Base-by-base conservation (phyloP, 2,329 filamentous ascomycete species). In the Rutstroemia sydowiana region DNA sequence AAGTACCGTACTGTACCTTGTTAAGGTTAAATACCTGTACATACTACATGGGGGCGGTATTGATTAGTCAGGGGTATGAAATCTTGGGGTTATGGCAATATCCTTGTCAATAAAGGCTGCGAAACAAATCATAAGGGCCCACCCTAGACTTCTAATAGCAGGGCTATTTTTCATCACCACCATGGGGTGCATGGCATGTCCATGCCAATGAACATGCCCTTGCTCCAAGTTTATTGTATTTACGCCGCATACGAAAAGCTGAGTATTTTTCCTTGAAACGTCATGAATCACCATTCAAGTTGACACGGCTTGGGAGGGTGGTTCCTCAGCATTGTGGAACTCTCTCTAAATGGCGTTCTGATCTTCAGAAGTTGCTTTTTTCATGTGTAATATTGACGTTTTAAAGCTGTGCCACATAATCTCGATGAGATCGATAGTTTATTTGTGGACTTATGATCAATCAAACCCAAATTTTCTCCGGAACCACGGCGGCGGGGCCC, bases 331-430 rank as follows among this genome's bases (percentile, higher is more conserved):
- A 9, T 46, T 46, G 48, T 51, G 41, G 32, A 46, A 51, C 48
- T 23, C 10, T 45, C 26, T 9, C 20, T 31, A 45, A 39, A 9
- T 30, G 42, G 48, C 42, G 41, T 45, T 32, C 30, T 51, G 42
- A 51, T 51, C 42, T 44, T 45, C 48, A 45, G 16, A 11, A 40
- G 39, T 28, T 18, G 45, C 28, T 42, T 51, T 51, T 51, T 51
- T 39, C 26, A 18, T 37, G 48, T 51, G 48, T 51, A 51, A 51
- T 51, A 51, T 51, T 51, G 48, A 46, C 42, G 48, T 51, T 51
- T 51, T 43, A 43, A 45, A 51, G 14, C 39, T 39, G 48, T 51
- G 23, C 31, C 16, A 51, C 48, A 16, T 51, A 51, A 51, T 51
- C 41, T 51, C 48, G 48, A 46, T 45, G 48, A 21, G 48, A 46